phyloP scores from a whole-genome alignment of 23 red algal genomes.

The Pyropia yezoensis region DNA sequence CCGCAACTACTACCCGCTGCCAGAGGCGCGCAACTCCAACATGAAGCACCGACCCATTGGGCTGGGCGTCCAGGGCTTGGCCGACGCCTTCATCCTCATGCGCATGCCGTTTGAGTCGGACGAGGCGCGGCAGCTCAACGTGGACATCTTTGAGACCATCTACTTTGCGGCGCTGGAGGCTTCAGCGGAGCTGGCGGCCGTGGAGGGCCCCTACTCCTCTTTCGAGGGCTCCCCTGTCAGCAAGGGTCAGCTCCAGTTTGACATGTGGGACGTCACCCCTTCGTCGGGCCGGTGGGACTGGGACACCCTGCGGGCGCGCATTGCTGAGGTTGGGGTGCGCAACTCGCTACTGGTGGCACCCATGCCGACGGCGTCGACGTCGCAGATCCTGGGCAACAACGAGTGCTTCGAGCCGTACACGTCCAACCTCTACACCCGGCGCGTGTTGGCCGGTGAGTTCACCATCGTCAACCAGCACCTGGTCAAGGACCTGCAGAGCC shows the following conservation, averaged over 20 bases:
- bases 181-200: constrained; percentile 64
- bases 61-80: constrained; percentile 89
- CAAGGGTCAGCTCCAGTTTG: constrained; percentile 86
- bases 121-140: constrained; percentile 76
- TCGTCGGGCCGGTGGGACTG: constrained; percentile 84
- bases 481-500: constrained; percentile 88
- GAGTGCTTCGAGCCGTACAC: constrained; percentile 99
- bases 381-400: constrained; percentile 99
- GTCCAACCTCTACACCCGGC: constrained; percentile 83
- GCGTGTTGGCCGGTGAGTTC: constrained; percentile 94
- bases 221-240: constrained; percentile 85
- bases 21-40: constrained; percentile 86
- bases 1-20: constrained; percentile 88
- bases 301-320: constrained; percentile 53
- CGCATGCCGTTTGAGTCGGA: constrained; percentile 95
- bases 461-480: constrained; percentile 96
- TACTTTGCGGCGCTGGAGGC: constrained; percentile 83
- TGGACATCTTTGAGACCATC: constrained; percentile 86
- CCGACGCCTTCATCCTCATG: constrained; percentile 97
- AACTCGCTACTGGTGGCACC: constrained; percentile 96
- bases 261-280: constrained; percentile 83
- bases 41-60: constrained; percentile 89
- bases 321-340: constrained; percentile 59
- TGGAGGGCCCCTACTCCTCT: constrained; percentile 70
- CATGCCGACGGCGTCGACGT: constrained; percentile 98